Evolutionary conservation across 495 filamentous ascomycete species (phyloP), one percentile per base, ranked within the genome.

Genomic region (Daldinia bambusicola): DNA sequence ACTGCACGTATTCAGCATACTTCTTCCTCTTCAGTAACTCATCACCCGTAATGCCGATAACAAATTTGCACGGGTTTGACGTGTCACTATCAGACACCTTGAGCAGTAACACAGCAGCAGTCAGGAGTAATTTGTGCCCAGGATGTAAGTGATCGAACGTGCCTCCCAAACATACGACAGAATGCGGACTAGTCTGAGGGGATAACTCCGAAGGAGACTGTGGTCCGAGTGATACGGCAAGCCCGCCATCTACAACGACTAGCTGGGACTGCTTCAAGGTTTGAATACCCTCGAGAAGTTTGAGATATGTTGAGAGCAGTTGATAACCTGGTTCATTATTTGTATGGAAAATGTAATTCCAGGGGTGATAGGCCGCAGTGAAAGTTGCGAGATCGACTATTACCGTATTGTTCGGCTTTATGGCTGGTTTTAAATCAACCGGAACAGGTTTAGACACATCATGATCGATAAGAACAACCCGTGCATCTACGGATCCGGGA

Each of bases 71-170:
- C 41, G 79, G 74, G 18, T 70, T 52, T 4, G 76, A 59, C 0
- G 74, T 62, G 1, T 64, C 75, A 4, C 77, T 73, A 2, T 84
- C 80, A 2, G 87, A 85, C 16, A 86, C 77, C 12, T 86, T 81
- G 6, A 95, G 79, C 9, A 92, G 83, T 55, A 97, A 83, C 4
- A 91, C 90, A 8, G 89, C 91, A 72, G 94, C 94, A 7, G 94
- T 95, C 38, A 99, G 83, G 6, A 99, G 87, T 22, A 98, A 84
- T 76, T 97, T 98, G 82, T 99, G 95, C n/a, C 95, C 95, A 31
- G 92, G 87, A 76, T 98, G 95, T 40, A 99, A 87, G 80, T 98
- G 93, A 79, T 99, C 95, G 77, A 98, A 99, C 4, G 95, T 98
- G 18, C 95, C 95, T 45, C 95, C 95, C 36, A 98, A 89, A n/a